phyloP scores from a whole-genome alignment of 2,329 filamentous ascomycete genomes.

The Epichloe sp. region DNA sequence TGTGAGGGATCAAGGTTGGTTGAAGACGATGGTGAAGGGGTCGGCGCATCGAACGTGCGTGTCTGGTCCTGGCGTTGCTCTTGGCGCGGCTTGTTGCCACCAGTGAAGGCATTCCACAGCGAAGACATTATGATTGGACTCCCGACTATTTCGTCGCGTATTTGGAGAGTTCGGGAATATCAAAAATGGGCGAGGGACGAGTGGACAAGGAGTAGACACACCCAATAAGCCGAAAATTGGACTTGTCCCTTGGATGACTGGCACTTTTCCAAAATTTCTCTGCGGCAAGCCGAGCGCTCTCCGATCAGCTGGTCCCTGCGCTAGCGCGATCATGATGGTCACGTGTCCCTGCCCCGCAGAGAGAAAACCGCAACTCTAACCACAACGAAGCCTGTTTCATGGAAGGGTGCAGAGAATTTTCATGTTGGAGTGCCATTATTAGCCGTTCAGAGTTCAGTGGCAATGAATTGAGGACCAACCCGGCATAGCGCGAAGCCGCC shows the following conservation, averaged over 20 bases:
- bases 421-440: no score
- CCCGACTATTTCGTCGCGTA: neutral
- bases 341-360: neutral
- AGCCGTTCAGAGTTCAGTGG: no score
- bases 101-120: slow-evolving; percentile 49
- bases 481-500: no score
- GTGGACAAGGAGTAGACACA: slow-evolving; percentile 5
- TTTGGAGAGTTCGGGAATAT: neutral
- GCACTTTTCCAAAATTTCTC: slow-evolving; percentile 5
- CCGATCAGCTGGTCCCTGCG: slow-evolving; percentile 3
- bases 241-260: neutral
- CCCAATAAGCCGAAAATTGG: slow-evolving; percentile 6
- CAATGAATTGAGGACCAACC: no score
- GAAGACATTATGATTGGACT: slow-evolving; percentile 33
- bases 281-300: slow-evolving; percentile 2
- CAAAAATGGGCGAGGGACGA: slow-evolving; percentile 7
- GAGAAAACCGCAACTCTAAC: slow-evolving; percentile 1
- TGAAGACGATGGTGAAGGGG: slow-evolving; percentile 40
- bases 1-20: slow-evolving; percentile 57
- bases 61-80: slow-evolving; percentile 23
- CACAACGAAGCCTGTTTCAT: slow-evolving; percentile 3
- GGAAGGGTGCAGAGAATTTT: no score
- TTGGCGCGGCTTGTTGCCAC: slow-evolving; percentile 37
- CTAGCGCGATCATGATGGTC: neutral
- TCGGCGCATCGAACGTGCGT: slow-evolving; percentile 25